phyloP scores from a whole-genome alignment of 2,329 filamentous ascomycete genomes.

The Botryosphaeria dothidea region DNA sequence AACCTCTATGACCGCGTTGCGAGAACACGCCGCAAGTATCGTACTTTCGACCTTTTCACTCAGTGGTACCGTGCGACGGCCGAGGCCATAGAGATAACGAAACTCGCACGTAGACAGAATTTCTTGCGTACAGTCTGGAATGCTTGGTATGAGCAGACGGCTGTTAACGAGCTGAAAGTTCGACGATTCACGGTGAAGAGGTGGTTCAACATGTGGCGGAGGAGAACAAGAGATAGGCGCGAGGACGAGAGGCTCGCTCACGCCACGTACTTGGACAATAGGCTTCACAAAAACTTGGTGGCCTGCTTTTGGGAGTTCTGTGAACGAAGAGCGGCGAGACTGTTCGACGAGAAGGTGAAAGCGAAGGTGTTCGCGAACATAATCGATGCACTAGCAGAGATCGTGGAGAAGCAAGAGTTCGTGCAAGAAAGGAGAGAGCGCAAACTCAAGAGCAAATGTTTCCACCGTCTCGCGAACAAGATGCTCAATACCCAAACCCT shows the following conservation, averaged over 20 bases:
- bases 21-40: conserved; percentile 65
- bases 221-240: conserved; percentile 39
- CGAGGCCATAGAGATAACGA: conserved; percentile 66
- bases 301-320: conserved; percentile 41
- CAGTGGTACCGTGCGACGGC: conserved; percentile 69
- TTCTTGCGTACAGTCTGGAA: conserved; percentile 69
- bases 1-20: conserved; percentile 61
- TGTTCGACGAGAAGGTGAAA: conserved; percentile 32
- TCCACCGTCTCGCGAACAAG: conserved; percentile 26
- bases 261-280: conserved; percentile 33
- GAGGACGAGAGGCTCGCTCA: conserved; percentile 36
- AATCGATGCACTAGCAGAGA: conserved; percentile 28
- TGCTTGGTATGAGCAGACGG: conserved; percentile 67
- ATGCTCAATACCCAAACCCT: conserved; percentile 25
- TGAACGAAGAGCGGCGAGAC: conserved; percentile 35
- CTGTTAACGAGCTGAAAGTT: conserved; percentile 58
- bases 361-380: conserved; percentile 30
- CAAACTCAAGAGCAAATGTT: conserved; percentile 29
- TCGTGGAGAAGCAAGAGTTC: conserved; percentile 29
- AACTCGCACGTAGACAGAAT: conserved; percentile 69
- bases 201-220: conserved; percentile 57
- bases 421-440: conserved; percentile 24
- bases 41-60: conserved; percentile 64
- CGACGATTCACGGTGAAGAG: conserved; percentile 54
- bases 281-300: conserved; percentile 34